Conservation (phyloP, 768 basidiomycete genomes). For the Mycena sanguinolenta region DNA sequence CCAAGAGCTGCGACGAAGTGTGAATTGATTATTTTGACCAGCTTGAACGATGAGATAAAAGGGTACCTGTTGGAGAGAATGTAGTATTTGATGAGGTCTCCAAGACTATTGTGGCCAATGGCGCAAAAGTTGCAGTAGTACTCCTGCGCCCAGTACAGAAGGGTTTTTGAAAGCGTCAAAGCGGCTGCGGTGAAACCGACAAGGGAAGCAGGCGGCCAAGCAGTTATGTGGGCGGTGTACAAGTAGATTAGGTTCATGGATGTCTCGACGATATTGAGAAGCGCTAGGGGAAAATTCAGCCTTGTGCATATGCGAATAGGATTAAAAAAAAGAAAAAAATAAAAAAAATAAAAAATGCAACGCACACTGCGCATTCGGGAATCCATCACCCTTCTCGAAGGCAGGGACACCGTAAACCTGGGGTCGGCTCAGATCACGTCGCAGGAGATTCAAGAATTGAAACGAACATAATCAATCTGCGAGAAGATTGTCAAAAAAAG, state of each 20-base stretch:
- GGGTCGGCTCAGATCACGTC: slow-evolving; percentile 41
- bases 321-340: too few relatives aligned
- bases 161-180: slow-evolving; percentile 89
- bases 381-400: slow-evolving; percentile 75
- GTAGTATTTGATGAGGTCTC: slow-evolving; percentile 70
- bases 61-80: slow-evolving; percentile 84
- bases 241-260: slow-evolving; percentile 79
- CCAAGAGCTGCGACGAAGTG: slow-evolving; percentile 71
- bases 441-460: neutral
- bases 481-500: slow-evolving; percentile 16
- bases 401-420: slow-evolving; percentile 80
- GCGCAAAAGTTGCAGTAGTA: slow-evolving; percentile 81
- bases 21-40: neutral
- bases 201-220: slow-evolving; percentile 76
- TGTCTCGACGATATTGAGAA: slow-evolving; percentile 88
- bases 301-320: too few relatives aligned
- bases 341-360: too few relatives aligned
- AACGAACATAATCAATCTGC: slow-evolving; percentile 53
- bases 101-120: slow-evolving; percentile 77
- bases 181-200: slow-evolving; percentile 78
- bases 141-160: slow-evolving; percentile 85
- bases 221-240: slow-evolving; percentile 75
- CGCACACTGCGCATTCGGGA: slow-evolving; percentile 88
- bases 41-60: slow-evolving; percentile 2
- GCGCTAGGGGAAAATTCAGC: too few relatives aligned